Conservation (phyloP, 2,329 filamentous ascomycete species). For the Trichoderma aggressivum region DNA sequence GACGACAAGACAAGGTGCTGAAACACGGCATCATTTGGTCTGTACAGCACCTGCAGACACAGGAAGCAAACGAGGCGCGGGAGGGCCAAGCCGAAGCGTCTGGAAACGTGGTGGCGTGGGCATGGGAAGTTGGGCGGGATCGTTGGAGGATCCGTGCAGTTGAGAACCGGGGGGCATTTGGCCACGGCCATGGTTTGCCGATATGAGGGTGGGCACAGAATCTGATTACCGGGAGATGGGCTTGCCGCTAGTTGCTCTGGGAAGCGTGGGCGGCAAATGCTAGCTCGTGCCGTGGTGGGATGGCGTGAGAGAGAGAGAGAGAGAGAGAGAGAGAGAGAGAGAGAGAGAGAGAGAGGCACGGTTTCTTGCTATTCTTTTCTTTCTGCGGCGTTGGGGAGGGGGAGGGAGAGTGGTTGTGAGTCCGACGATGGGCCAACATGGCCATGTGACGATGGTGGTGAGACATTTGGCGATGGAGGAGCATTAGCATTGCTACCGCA, state of each 20-base stretch:
- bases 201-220: slow-evolving; percentile 13
- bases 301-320: background rate
- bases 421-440: background rate
- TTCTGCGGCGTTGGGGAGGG: background rate
- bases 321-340: background rate
- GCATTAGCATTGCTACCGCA: background rate
- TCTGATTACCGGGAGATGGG: slow-evolving; percentile 12
- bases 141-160: background rate
- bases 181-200: background rate
- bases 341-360: too few species aligned
- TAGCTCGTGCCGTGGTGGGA: background rate
- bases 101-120: background rate
- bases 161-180: background rate
- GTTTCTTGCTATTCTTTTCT: too few species aligned
- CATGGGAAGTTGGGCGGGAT: background rate
- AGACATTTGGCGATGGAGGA: slow-evolving; percentile 2
- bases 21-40: background rate
- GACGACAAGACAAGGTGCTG: background rate
- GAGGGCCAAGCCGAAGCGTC: background rate
- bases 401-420: background rate
- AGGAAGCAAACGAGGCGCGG: background rate
- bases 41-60: background rate
- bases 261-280: background rate
- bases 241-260: background rate
- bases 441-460: slow-evolving; percentile 3